Evolutionary conservation across 345 rosid species (phyloP).

Genomic region (Noccaea bulbosa): DNA sequence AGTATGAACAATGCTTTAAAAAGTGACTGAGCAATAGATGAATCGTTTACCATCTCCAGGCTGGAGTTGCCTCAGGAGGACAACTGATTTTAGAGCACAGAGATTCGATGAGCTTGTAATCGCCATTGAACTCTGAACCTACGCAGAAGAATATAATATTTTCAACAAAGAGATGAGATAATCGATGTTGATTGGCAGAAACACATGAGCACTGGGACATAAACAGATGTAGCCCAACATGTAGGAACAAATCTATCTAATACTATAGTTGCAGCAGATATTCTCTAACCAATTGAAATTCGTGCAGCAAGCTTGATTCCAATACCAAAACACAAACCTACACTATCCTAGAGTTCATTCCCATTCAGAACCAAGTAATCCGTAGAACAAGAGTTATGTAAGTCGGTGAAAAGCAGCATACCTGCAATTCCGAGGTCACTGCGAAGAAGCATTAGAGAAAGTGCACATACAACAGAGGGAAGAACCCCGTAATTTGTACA

Average conservation of each 20-base stretch:
- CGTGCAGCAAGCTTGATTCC: slow-evolving; percentile 12
- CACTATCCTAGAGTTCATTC: background rate
- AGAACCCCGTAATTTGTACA: slow-evolving; percentile 50
- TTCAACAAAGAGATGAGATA: slow-evolving; percentile 15
- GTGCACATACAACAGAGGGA: slow-evolving; percentile 71
- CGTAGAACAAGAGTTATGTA: slow-evolving; percentile 1
- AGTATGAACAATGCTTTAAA: slow-evolving; percentile 19
- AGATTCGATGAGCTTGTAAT: slow-evolving; percentile 40
- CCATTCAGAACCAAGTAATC: slow-evolving; percentile 5
- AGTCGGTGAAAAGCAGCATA: slow-evolving; percentile 42
- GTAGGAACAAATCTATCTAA: slow-evolving; percentile 11
- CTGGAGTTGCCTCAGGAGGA: slow-evolving; percentile 72
- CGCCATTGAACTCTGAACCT: slow-evolving; percentile 39
- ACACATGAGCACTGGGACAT: slow-evolving; percentile 12
- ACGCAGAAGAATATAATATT: slow-evolving; percentile 22
- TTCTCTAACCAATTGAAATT: slow-evolving; percentile 8
- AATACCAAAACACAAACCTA: slow-evolving; percentile 15
- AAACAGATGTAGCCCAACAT: slow-evolving; percentile 25
- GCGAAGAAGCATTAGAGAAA: slow-evolving; percentile 56
- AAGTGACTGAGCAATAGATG: slow-evolving; percentile 12
- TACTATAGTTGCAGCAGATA: slow-evolving; percentile 23
- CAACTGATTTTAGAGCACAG: slow-evolving; percentile 54
- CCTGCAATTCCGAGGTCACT: slow-evolving; percentile 50
- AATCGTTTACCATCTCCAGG: slow-evolving; percentile 82
- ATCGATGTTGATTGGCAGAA: slow-evolving; percentile 21